Conservation (phyloP, 2,329 filamentous ascomycete species). For the Chaetoscypha palmicola region DNA sequence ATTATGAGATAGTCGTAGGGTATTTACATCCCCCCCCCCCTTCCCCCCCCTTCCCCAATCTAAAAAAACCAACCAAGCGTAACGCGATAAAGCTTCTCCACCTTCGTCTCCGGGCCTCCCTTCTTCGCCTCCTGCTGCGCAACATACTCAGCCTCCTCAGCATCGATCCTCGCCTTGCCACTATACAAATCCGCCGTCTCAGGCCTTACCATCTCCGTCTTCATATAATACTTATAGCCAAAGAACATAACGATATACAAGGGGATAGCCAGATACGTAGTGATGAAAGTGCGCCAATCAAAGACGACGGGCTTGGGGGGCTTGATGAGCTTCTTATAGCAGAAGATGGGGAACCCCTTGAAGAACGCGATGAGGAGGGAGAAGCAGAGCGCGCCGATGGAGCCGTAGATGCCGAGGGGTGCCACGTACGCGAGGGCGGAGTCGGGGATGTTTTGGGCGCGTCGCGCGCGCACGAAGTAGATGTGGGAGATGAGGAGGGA, state of each 20-base stretch:
- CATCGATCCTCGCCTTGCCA: conserved; percentile 52
- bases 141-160: conserved; percentile 43
- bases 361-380: conserved; percentile 69
- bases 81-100: conserved; percentile 20
- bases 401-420: conserved; percentile 65
- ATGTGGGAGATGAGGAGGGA: conserved; percentile 62
- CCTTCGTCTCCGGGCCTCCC: conserved; percentile 19
- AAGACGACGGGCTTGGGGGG: conserved; percentile 41
- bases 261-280: conserved; percentile 56
- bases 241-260: conserved; percentile 53
- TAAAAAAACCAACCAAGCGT: conserved; percentile 23
- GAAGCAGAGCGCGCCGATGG: conserved; percentile 59
- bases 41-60: no score
- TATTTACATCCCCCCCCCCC: no score
- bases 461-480: conserved; percentile 55
- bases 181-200: conserved; percentile 47
- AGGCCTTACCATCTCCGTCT: conserved; percentile 39
- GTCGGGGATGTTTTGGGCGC: conserved; percentile 51
- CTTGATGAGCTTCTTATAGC: conserved; percentile 49
- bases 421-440: conserved; percentile 55
- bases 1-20: no score
- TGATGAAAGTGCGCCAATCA: conserved; percentile 59
- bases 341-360: conserved; percentile 69
- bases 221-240: conserved; percentile 43
- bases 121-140: conserved; percentile 14